A percentile compares a stretch with the other conserved stretches of the same genome.
Evolutionary conservation across 139 green algal genomes (phyloP).

Genomic region (Volvox reticuliferus): DNA sequence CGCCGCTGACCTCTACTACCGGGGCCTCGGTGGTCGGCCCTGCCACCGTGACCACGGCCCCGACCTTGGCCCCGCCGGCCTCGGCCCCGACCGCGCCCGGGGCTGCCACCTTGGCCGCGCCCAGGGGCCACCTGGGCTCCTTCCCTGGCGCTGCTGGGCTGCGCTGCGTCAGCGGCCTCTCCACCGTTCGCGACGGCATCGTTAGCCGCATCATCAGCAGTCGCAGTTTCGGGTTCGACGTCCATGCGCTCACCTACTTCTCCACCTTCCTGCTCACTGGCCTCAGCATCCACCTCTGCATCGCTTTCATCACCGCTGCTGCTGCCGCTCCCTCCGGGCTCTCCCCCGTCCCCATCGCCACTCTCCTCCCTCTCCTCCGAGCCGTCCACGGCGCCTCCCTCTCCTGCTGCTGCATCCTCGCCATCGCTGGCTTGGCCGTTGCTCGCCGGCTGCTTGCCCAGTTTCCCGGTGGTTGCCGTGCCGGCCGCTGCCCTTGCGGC

Average conservation of each 20-base stretch:
- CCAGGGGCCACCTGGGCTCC: not conserved
- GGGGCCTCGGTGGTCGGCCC: not conserved
- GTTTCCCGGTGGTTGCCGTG: not conserved
- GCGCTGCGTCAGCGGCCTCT: not conserved
- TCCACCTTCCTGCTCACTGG: not conserved
- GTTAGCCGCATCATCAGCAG: slow-evolving; percentile 13
- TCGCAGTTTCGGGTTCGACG: not conserved
- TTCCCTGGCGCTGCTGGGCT: not conserved
- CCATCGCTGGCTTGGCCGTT: not conserved
- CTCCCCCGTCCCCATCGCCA: not conserved
- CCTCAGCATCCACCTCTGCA: not conserved
- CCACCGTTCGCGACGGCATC: slow-evolving; percentile 16
- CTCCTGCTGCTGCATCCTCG: not conserved
- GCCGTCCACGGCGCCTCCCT: not conserved
- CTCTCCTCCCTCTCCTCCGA: not conserved
- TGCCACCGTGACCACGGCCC: not conserved
- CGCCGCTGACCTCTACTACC: not conserved
- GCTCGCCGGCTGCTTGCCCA: slow-evolving; percentile 1
- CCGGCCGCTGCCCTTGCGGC: not conserved
- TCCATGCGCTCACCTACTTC: not conserved
- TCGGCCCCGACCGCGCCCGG: not conserved
- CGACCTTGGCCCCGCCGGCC: not conserved
- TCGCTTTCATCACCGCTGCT: not conserved
- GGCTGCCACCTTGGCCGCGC: not conserved
- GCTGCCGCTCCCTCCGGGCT: not conserved